These are phyloP conservation scores for Nothopassalora personata DNA, from an alignment of 2,329 filamentous ascomycete species.

Conservation along the genomic window DNA sequence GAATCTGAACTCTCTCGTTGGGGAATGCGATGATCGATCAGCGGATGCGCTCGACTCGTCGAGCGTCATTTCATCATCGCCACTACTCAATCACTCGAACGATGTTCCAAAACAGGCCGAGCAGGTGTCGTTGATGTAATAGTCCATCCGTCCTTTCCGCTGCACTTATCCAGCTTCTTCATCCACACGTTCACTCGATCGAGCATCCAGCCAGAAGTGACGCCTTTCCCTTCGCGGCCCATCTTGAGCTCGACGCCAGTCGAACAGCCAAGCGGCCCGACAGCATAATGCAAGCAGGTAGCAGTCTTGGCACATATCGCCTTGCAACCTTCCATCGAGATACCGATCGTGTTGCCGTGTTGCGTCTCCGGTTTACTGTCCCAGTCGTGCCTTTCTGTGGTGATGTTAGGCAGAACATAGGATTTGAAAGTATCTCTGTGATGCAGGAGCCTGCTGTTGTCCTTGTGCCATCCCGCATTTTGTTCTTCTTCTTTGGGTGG, in stretches of 20 bases:
- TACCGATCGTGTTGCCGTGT: slow-evolving; percentile 10
- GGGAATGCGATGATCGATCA: too few species aligned
- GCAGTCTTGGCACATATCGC: slow-evolving; percentile 18
- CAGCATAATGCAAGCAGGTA: slow-evolving; percentile 26
- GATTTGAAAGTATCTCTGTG: slow-evolving; percentile 30
- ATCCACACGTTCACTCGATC: slow-evolving; percentile 19
- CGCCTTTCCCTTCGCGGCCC: slow-evolving; percentile 13
- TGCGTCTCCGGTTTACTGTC: slow-evolving; percentile 23
- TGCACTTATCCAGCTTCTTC: slow-evolving; percentile 13
- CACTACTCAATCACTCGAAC: neutral
- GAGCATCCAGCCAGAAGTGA: slow-evolving; percentile 24
- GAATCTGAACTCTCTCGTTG: too few species aligned
- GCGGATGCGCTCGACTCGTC: too few species aligned
- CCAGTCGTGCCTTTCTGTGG: slow-evolving; percentile 21
- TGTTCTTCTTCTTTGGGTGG: neutral
- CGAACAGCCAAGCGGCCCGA: slow-evolving; percentile 20
- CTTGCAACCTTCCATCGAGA: slow-evolving; percentile 21
- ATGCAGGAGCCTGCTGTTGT: slow-evolving; percentile 17
- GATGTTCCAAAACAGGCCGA: too few species aligned
- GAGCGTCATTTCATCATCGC: neutral
- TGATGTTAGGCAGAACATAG: slow-evolving; percentile 25
- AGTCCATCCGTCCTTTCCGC: slow-evolving; percentile 12
- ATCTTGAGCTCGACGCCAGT: slow-evolving; percentile 16
- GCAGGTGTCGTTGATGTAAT: slow-evolving; percentile 14
- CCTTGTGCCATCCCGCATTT: slow-evolving; percentile 6